A percentile compares a stretch with the other conserved stretches of the same genome.
These are phyloP conservation scores for Pichia kudriavzevii DNA, from an alignment of 1,139 yeast species.

Conservation along the genomic window DNA sequence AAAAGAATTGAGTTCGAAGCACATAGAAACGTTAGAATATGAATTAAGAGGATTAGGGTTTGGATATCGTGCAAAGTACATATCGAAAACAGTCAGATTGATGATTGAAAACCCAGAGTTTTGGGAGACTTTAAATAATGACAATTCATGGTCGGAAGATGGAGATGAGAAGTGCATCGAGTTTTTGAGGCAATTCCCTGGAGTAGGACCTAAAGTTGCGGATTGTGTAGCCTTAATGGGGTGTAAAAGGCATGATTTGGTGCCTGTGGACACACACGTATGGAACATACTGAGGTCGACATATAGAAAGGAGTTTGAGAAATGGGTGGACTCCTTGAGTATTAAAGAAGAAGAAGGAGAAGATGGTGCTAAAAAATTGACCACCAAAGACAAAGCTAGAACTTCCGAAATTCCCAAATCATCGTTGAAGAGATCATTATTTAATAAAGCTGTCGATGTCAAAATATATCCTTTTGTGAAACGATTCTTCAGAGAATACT, in stretches of 20 bases:
- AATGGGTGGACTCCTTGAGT: conserved; percentile 18
- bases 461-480: conserved; percentile 14
- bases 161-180: conserved; percentile 48
- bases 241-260: conserved; percentile 76
- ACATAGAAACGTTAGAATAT: conserved; percentile 27
- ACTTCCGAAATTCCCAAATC: conserved; percentile 3
- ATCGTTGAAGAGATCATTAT: conserved; percentile 34
- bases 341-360: too few relatives aligned
- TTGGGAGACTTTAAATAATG: conserved; percentile 25
- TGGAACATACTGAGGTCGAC: conserved; percentile 83
- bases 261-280: conserved; percentile 97
- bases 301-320: conserved; percentile 34
- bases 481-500: conserved; percentile 50
- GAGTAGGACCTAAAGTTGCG: conserved; percentile 98
- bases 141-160: conserved; percentile 28
- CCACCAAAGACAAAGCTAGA: conserved; percentile 1
- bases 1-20: not conserved
- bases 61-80: conserved; percentile 90
- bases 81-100: conserved; percentile 64
- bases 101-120: conserved; percentile 34
- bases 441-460: conserved; percentile 13
- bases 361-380: too few relatives aligned
- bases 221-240: conserved; percentile 94
- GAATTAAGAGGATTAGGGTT: conserved; percentile 58
- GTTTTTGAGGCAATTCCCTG: conserved; percentile 59